Conservation (phyloP, 129 eudicot species). For the Logfia minima region DNA sequence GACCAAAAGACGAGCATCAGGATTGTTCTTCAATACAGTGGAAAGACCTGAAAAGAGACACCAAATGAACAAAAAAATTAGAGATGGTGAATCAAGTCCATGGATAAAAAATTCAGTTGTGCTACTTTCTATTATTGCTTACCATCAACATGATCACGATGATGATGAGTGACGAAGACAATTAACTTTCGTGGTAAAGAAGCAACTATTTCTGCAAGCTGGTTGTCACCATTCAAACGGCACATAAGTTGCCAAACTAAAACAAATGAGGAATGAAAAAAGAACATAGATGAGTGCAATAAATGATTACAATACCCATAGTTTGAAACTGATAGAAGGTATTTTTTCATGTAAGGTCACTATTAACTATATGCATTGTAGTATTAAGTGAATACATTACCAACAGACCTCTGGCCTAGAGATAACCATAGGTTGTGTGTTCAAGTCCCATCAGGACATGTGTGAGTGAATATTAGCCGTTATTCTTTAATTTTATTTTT, state of each 20-base stretch:
- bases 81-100: background rate
- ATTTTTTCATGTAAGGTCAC: background rate
- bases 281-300: background rate
- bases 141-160: slow-evolving; percentile 95
- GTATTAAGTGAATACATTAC: background rate
- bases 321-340: background rate
- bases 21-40: slow-evolving; percentile 71
- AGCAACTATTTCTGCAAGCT: slow-evolving; percentile 77
- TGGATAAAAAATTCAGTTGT: slow-evolving; percentile 6
- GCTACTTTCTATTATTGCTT: slow-evolving; percentile 29
- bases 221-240: slow-evolving; percentile 27
- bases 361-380: background rate
- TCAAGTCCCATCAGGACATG: background rate
- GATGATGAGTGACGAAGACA: slow-evolving; percentile 91
- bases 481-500: too few species aligned
- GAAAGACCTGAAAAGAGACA: slow-evolving; percentile 68
- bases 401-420: background rate
- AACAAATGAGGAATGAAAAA: background rate
- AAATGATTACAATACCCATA: background rate
- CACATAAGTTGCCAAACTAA: slow-evolving; percentile 12
- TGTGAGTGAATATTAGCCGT: background rate
- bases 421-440: background rate
- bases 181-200: slow-evolving; percentile 77
- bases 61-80: slow-evolving; percentile 20
- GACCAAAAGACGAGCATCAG: slow-evolving; percentile 80